A percentile compares a stretch with the other conserved stretches of the same genome.
Conservation (phyloP, 805 yeast genomes). For the Kurtzmaniella cleridarum region DNA sequence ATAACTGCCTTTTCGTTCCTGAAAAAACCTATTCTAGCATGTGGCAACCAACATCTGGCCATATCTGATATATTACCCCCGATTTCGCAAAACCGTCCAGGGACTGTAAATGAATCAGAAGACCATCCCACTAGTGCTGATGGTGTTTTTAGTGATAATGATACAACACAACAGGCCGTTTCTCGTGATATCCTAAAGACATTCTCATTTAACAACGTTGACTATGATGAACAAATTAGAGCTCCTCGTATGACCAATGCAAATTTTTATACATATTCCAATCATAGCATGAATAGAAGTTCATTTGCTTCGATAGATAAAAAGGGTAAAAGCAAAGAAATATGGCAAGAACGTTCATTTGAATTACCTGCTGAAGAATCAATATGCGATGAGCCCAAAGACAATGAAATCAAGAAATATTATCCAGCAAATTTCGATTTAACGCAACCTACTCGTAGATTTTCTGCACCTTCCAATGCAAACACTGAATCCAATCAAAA, state of each 20-base stretch:
- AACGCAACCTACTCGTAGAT: conserved; percentile 31
- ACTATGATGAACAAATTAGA: conserved; percentile 50
- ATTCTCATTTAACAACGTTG: conserved; percentile 14
- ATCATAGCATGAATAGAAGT: conserved; percentile 2
- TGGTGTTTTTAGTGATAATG: not conserved
- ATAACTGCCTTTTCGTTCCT: conserved; percentile 26
- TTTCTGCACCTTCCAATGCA: conserved; percentile 17
- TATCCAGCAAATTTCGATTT: conserved; percentile 46
- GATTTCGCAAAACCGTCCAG: not conserved
- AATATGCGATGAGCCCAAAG: not conserved
- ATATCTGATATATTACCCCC: conserved; percentile 23
- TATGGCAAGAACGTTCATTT: no score
- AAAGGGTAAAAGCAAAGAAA: not conserved
- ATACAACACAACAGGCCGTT: not conserved
- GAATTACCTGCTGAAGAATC: not conserved
- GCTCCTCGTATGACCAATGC: conserved; percentile 48
- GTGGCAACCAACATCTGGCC: conserved; percentile 14
- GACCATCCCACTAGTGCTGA: not conserved
- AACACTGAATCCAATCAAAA: not conserved
- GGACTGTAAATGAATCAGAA: not conserved
- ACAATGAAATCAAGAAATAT: conserved; percentile 14
- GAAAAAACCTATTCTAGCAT: conserved; percentile 22
- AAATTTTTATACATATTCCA: conserved; percentile 17
- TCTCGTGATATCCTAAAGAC: not conserved
- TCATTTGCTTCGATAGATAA: not conserved